Conservation (phyloP, 768 basidiomycete species). For the Kwoniella dendrophila region DNA sequence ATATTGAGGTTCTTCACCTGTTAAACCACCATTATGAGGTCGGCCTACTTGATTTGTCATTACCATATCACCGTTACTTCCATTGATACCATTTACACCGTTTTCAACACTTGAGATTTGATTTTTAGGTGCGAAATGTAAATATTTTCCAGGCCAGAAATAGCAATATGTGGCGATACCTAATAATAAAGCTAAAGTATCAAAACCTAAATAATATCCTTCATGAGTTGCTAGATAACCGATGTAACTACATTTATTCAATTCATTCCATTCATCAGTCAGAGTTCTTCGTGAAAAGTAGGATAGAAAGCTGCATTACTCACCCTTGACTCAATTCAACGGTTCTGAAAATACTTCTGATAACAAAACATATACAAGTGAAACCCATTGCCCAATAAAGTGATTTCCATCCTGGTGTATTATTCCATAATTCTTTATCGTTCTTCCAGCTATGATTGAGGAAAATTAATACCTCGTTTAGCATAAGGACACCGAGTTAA, state of each 20-base stretch:
- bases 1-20: not conserved
- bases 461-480: no score
- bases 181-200: constrained; percentile 52
- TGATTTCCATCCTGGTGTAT: constrained; percentile 51
- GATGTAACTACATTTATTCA: constrained; percentile 35
- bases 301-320: not conserved
- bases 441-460: constrained; percentile 26
- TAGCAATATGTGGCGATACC: constrained; percentile 49
- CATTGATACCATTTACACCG: constrained; percentile 1
- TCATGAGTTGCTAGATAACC: constrained; percentile 54
- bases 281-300: not conserved
- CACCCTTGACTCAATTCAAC: constrained; percentile 53
- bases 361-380: constrained; percentile 54
- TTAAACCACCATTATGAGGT: constrained; percentile 1
- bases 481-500: no score
- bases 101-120: not conserved
- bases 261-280: not conserved
- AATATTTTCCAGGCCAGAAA: constrained; percentile 53
- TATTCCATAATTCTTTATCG: constrained; percentile 46
- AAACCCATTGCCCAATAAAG: constrained; percentile 53
- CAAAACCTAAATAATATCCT: constrained; percentile 50
- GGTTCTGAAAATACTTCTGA: constrained; percentile 53
- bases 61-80: no score
- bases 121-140: constrained; percentile 23
- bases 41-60: not conserved